phyloP scores from a whole-genome alignment of 129 eudicot species.

The Flaveria robusta region DNA sequence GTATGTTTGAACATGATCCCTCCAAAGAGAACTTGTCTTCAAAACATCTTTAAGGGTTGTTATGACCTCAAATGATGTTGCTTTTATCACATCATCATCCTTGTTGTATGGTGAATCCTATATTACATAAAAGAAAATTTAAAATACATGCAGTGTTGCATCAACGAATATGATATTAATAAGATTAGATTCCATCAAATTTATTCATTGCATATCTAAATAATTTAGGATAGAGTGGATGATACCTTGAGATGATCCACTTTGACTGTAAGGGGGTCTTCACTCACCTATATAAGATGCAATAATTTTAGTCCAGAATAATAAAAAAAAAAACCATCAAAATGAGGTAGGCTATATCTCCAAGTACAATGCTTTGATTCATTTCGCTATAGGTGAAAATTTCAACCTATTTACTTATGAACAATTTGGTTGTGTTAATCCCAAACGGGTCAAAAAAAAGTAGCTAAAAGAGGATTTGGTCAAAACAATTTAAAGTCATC shows the following conservation, averaged over 20 bases:
- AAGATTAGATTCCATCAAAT: constrained; percentile 12
- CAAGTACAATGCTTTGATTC: neutral
- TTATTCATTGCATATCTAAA: constrained; percentile 4
- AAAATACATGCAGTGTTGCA: neutral
- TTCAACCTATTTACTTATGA: neutral
- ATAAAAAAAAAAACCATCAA: neutral
- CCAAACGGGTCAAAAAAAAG: neutral
- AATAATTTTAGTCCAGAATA: neutral
- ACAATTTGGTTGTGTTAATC: neutral
- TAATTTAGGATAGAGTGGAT: neutral
- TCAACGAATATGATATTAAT: constrained; percentile 18
- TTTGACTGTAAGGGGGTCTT: constrained; percentile 84
- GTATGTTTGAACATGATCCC: constrained; percentile 95
- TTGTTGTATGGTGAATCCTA: constrained; percentile 81
- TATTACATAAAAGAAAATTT: constrained; percentile 8
- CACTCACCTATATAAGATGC: constrained; percentile 64
- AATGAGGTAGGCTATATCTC: constrained; percentile 5
- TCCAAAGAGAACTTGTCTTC: constrained; percentile 92
- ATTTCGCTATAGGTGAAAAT: neutral
- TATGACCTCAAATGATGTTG: constrained; percentile 94
- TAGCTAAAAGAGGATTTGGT: neutral
- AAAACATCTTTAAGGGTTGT: constrained; percentile 83
- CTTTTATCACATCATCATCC: constrained; percentile 90
- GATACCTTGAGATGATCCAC: constrained; percentile 92
- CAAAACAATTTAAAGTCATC: neutral